These are phyloP conservation scores for Pichia sp. DNA, from an alignment of 1,139 yeast species.

Conservation along the genomic window DNA sequence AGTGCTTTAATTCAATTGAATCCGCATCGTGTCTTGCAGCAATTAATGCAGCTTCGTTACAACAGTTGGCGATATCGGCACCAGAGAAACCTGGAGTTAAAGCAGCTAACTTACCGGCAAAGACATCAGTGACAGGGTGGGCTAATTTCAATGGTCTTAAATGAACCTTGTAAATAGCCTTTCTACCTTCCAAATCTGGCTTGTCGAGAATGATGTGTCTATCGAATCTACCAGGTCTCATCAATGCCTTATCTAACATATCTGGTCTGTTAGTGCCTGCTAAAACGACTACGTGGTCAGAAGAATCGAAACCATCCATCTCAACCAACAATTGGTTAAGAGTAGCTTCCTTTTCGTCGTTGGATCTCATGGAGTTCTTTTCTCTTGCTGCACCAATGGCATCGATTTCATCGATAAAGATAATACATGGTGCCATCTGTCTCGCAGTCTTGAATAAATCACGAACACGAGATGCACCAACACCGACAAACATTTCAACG, in stretches of 20 bases:
- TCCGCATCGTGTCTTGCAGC: conserved; percentile 69
- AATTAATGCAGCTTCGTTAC: conserved; percentile 80
- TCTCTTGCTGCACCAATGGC: conserved; percentile 80
- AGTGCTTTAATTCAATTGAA: conserved; percentile 57
- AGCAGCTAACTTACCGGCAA: conserved; percentile 73
- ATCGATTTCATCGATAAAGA: conserved; percentile 82
- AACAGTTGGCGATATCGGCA: conserved; percentile 82
- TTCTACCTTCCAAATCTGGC: conserved; percentile 79
- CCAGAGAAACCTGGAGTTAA: conserved; percentile 85
- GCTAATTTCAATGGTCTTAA: conserved; percentile 55
- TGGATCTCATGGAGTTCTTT: conserved; percentile 55
- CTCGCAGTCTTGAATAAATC: conserved; percentile 78
- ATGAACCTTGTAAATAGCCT: conserved; percentile 71
- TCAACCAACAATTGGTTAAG: conserved; percentile 77
- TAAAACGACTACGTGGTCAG: conserved; percentile 76
- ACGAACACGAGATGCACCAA: conserved; percentile 90
- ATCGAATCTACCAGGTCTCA: conserved; percentile 86
- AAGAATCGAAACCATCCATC: conserved; percentile 78
- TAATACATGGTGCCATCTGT: conserved; percentile 77
- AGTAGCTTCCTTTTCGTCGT: conserved; percentile 81
- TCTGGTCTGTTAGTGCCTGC: conserved; percentile 87
- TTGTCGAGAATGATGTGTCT: conserved; percentile 72
- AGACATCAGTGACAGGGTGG: conserved; percentile 48
- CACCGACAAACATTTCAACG: conserved; percentile 99
- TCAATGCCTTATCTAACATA: conserved; percentile 69